These are phyloP conservation scores for Nemania diffusa DNA, from an alignment of 2,329 filamentous ascomycete species.

Conservation along the genomic window DNA sequence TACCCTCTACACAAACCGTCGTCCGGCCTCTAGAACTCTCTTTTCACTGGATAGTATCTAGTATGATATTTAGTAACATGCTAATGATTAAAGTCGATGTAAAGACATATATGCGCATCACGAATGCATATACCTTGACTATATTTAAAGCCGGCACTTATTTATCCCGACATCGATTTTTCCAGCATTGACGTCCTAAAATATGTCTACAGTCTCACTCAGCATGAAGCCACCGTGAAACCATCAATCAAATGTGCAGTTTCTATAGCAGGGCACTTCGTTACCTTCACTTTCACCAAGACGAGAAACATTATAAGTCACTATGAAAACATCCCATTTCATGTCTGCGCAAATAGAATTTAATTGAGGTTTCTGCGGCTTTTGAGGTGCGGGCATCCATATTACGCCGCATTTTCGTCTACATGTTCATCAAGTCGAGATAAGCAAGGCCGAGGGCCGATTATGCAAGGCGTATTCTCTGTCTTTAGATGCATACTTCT, in stretches of 20 bases:
- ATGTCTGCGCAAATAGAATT: background rate
- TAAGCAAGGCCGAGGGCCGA: conserved; percentile 14
- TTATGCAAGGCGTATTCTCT: background rate
- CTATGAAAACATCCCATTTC: background rate
- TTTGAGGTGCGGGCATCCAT: background rate
- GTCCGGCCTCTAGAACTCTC: background rate
- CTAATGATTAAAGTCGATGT: background rate
- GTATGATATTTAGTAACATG: background rate
- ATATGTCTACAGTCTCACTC: background rate
- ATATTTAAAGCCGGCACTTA: background rate
- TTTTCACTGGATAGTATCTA: background rate
- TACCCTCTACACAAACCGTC: background rate
- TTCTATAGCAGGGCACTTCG: background rate
- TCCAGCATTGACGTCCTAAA: background rate
- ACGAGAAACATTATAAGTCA: background rate
- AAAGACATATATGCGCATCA: background rate
- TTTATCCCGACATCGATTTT: background rate
- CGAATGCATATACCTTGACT: background rate
- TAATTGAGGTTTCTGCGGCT: background rate
- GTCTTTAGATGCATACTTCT: conserved; percentile 1
- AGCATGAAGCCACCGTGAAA: background rate
- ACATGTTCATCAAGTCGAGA: conserved; percentile 1
- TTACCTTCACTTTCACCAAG: background rate
- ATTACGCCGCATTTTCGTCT: background rate
- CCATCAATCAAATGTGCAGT: background rate